Percentiles rank a stretch among this genome's conserved stretches.
These are phyloP conservation scores for Fusarium transvaalense DNA, from an alignment of 2,329 filamentous ascomycete genomes.

Conservation along the genomic window DNA sequence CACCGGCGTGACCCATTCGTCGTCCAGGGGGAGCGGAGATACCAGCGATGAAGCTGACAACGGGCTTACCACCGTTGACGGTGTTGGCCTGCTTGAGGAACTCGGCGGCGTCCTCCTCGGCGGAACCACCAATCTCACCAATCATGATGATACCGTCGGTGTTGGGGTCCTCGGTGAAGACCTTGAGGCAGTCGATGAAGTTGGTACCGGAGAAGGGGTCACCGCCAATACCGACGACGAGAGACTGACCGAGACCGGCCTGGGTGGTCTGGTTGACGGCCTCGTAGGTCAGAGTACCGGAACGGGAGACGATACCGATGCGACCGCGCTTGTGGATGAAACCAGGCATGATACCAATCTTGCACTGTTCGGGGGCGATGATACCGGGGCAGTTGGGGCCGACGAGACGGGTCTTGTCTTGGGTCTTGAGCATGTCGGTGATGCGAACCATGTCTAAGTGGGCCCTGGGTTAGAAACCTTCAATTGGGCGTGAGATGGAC, in stretches of 20 bases:
- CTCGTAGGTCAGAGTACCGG: conserved; percentile 98
- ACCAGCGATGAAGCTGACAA: conserved; percentile 97
- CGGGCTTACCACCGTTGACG: conserved; percentile 86
- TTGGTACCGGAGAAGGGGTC: conserved; percentile 99
- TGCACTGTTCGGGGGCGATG: conserved; percentile 96
- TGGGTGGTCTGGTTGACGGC: conserved; percentile 99
- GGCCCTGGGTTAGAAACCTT: conserved; percentile 29
- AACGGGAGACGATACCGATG: conserved; percentile 98
- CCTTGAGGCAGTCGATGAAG: conserved; percentile 99
- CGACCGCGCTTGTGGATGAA: conserved; percentile 99
- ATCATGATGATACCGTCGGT: conserved; percentile 99
- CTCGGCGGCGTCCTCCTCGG: conserved; percentile 97
- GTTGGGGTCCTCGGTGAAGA: conserved; percentile 95
- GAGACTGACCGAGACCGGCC: conserved; percentile 95
- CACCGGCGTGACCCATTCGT: conserved; percentile 98
- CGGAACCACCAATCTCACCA: conserved; percentile 96
- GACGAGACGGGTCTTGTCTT: conserved; percentile 95
- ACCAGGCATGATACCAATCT: conserved; percentile 99
- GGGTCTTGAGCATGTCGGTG: conserved; percentile 96
- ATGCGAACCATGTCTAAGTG: conserved; percentile 95
- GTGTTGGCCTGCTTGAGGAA: conserved; percentile 95
- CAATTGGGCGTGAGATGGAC: conserved; percentile 7
- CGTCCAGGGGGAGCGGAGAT: conserved; percentile 96
- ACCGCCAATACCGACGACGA: conserved; percentile 97
- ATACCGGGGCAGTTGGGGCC: conserved; percentile 99